Conservation (phyloP, 441 rosid species). For the Theobroma grandiflorum region DNA sequence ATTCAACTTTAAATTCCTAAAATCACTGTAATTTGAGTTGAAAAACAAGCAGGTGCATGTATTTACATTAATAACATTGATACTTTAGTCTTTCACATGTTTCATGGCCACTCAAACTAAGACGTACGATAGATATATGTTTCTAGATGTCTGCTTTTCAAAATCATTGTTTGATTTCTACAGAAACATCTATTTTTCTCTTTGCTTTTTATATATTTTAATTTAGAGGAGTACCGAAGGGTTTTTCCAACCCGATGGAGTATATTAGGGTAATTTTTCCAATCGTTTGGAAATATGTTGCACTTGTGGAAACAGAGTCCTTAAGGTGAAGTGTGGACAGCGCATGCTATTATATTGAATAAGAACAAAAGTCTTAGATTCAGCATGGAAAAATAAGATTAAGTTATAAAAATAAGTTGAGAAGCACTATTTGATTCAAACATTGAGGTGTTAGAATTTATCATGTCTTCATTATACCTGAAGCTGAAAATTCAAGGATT, state of each 20-base stretch:
- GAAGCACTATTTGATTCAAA: neutral
- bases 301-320: neutral
- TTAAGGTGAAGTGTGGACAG: too few species aligned
- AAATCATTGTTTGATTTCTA: neutral
- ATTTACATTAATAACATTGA: neutral
- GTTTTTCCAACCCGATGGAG: neutral
- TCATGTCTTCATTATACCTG: neutral
- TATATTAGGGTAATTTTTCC: neutral
- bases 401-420: neutral
- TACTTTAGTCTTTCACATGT: neutral
- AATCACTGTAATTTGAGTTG: neutral
- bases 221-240: neutral
- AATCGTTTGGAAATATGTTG: neutral
- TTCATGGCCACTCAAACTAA: neutral
- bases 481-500: neutral
- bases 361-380: neutral
- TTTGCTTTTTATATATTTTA: neutral
- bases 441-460: neutral
- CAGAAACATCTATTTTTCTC: neutral
- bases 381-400: neutral
- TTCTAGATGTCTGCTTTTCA: conserved; percentile 1
- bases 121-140: neutral
- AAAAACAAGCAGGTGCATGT: neutral
- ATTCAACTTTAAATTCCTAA: too few species aligned
- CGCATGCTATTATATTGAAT: neutral